phyloP scores from a whole-genome alignment of 352 stramenopile species.

The Globisporangium ultimum region DNA sequence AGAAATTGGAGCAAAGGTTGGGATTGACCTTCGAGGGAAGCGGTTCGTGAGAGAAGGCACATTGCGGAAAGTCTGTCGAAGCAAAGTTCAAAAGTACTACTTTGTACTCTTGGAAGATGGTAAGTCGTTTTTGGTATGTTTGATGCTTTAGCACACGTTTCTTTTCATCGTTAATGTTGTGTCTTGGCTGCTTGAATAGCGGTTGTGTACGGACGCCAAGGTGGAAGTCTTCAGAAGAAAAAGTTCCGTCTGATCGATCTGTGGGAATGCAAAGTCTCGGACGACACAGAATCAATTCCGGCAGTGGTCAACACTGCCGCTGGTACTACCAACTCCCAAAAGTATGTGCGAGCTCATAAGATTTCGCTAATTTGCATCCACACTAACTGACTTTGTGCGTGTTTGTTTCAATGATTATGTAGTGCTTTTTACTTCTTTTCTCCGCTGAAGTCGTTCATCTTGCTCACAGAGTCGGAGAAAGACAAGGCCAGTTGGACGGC shows the following conservation, averaged over 20 bases:
- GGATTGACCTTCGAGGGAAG: constrained; percentile 56
- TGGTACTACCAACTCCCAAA: constrained; percentile 44
- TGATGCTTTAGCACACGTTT: background rate
- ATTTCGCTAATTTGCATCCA: background rate
- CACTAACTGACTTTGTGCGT: background rate
- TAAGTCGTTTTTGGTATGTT: constrained; percentile 23
- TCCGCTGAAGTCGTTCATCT: constrained; percentile 83
- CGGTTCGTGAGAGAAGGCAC: constrained; percentile 75
- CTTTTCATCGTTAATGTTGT: background rate
- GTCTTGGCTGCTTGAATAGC: constrained; percentile 19
- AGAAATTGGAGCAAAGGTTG: constrained; percentile 57
- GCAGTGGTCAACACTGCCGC: constrained; percentile 61
- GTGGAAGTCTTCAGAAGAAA: constrained; percentile 65
- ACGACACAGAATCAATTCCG: constrained; percentile 66
- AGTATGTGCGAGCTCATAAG: constrained; percentile 25
- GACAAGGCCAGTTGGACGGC: constrained; percentile 62
- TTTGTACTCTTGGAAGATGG: constrained; percentile 81
- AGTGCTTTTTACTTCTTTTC: constrained; percentile 87
- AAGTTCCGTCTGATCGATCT: constrained; percentile 82
- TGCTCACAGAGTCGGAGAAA: constrained; percentile 61
- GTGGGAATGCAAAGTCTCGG: constrained; percentile 72
- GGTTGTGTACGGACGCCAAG: constrained; percentile 65
- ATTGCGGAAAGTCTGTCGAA: constrained; percentile 83
- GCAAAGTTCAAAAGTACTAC: constrained; percentile 82
- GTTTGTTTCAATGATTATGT: background rate